Percentiles rank a stretch among this genome's conserved stretches.
phyloP scores from a whole-genome alignment of 2,329 filamentous ascomycete genomes.

The Rhexocercosporidium sp. region DNA sequence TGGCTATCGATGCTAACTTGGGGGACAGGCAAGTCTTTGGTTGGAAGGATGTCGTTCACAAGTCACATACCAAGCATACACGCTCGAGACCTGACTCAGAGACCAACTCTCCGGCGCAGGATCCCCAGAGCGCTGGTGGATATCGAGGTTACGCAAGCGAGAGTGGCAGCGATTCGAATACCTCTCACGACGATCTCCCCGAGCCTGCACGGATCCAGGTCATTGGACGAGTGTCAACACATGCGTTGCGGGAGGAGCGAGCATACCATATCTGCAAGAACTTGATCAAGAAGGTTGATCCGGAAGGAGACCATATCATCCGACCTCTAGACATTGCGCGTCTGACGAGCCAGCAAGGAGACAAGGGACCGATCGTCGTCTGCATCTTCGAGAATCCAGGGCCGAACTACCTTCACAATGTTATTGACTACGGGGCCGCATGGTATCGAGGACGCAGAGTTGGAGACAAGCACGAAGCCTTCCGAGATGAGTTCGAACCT shows the following conservation, averaged over 20 bases:
- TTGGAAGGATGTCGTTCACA: conserved; percentile 47
- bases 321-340: conserved; percentile 81
- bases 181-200: conserved; percentile 25
- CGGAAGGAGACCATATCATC: conserved; percentile 75
- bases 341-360: conserved; percentile 69
- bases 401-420: conserved; percentile 69
- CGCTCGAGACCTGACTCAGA: conserved; percentile 46
- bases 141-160: conserved; percentile 26
- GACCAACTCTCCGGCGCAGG: conserved; percentile 21
- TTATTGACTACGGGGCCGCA: conserved; percentile 80
- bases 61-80: conserved; percentile 38
- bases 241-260: conserved; percentile 82
- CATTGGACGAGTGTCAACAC: conserved; percentile 81
- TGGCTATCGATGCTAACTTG: not conserved
- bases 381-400: conserved; percentile 83
- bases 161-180: conserved; percentile 35
- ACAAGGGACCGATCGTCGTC: conserved; percentile 74
- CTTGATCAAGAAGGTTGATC: conserved; percentile 73
- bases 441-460: conserved; percentile 64
- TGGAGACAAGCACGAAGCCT: conserved; percentile 50
- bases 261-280: conserved; percentile 83
- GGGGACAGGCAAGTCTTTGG: conserved; percentile 67
- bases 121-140: conserved; percentile 16
- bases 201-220: conserved; percentile 51
- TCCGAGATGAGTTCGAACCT: conserved; percentile 47